phyloP scores from a whole-genome alignment of 805 yeast genomes.

The Martiniozyma abietophila region DNA sequence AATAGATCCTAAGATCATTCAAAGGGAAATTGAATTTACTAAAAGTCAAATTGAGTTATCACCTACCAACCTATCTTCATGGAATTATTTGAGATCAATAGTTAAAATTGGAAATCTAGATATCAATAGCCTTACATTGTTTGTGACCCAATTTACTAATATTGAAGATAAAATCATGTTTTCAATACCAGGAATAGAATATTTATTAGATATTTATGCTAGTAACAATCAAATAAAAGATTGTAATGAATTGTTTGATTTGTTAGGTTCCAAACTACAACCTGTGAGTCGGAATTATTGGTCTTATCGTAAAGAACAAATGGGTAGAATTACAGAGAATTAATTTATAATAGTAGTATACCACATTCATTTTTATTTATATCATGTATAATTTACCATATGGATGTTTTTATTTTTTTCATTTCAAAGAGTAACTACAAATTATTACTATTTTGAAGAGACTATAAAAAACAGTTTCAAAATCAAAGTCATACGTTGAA shows the following conservation, averaged over 20 bases:
- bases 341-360: too few species aligned
- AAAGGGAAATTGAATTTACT: constrained; percentile 46
- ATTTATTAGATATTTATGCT: constrained; percentile 43
- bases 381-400: too few species aligned
- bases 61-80: constrained; percentile 76
- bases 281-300: constrained; percentile 26
- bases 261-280: constrained; percentile 35
- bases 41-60: constrained; percentile 41
- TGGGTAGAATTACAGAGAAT: too few species aligned
- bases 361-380: too few species aligned
- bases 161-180: constrained; percentile 14
- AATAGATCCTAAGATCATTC: constrained; percentile 16
- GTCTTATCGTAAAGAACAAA: constrained; percentile 15
- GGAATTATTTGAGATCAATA: constrained; percentile 58
- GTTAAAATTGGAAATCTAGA: neutral
- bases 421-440: too few species aligned
- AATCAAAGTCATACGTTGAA: too few species aligned
- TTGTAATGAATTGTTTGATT: constrained; percentile 38
- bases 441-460: too few species aligned
- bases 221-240: constrained; percentile 21
- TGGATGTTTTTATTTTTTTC: too few species aligned
- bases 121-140: constrained; percentile 27
- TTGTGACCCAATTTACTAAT: constrained; percentile 35
- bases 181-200: constrained; percentile 60
- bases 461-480: too few species aligned